Evolutionary conservation across 2,329 filamentous ascomycete species (phyloP).

Genomic region (Knufia fluminis): DNA sequence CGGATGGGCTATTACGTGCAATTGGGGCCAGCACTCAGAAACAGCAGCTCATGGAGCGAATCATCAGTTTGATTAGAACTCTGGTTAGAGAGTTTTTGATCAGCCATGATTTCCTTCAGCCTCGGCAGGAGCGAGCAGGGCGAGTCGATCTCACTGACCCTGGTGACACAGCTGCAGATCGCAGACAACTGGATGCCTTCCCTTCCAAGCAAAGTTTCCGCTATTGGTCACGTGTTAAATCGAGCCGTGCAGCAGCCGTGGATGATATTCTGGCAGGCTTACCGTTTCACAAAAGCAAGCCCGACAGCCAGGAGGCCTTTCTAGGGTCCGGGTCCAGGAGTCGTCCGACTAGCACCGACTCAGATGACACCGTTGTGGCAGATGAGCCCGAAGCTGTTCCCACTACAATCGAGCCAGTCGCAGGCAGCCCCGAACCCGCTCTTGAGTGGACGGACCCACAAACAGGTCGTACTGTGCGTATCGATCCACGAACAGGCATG

Average conservation of each 20-base stretch:
- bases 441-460: constrained; percentile 51
- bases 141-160: not conserved
- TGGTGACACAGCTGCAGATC: not conserved
- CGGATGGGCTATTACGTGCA: not conserved
- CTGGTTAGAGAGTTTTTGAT: constrained; percentile 5
- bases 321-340: not conserved
- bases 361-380: not conserved
- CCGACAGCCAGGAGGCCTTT: not conserved
- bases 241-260: not conserved
- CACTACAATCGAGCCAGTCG: not conserved
- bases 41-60: not conserved
- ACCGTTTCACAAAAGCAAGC: not conserved
- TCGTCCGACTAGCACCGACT: no score
- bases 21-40: not conserved
- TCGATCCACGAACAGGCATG: constrained; percentile 30
- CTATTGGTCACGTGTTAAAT: constrained; percentile 7
- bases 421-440: not conserved
- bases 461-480: constrained; percentile 34
- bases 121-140: not conserved
- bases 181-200: not conserved
- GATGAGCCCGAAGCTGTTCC: not conserved
- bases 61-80: not conserved
- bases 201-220: not conserved
- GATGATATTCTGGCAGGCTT: constrained; percentile 6
- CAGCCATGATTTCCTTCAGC: not conserved